phyloP scores from a whole-genome alignment of 257 asterid species.

The Ballota nigra region DNA sequence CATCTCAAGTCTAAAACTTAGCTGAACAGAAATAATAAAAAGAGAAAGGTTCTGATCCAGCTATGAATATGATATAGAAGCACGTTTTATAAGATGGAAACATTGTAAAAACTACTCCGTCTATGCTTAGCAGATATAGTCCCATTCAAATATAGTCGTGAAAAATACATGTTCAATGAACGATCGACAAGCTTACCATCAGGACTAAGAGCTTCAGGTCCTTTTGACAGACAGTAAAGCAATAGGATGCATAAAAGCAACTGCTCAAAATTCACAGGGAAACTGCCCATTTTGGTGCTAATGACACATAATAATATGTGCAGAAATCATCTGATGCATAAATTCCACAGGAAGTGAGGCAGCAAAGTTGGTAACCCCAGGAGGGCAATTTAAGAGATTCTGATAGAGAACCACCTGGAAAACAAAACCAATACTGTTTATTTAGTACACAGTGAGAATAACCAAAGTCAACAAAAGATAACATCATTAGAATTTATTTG shows the following conservation, averaged over 20 bases:
- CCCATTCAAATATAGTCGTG: not conserved
- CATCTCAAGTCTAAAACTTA: not conserved
- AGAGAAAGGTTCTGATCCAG: too few species aligned
- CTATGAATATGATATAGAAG: not conserved
- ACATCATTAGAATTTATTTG: not conserved
- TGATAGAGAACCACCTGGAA: constrained; percentile 31
- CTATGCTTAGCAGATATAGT: constrained; percentile 1
- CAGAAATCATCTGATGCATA: constrained; percentile 38
- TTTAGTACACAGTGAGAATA: not conserved
- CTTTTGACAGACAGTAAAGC: constrained; percentile 39
- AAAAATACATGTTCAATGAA: not conserved
- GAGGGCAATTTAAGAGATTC: constrained; percentile 25
- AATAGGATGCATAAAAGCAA: constrained; percentile 40
- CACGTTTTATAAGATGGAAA: not conserved
- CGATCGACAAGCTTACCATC: constrained; percentile 51
- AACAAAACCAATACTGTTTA: constrained; percentile 10
- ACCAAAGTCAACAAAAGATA: not conserved
- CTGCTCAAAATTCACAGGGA: constrained; percentile 40
- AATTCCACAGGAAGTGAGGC: constrained; percentile 39
- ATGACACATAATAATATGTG: constrained; percentile 39
- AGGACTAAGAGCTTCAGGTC: constrained; percentile 56
- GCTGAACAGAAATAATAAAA: not conserved
- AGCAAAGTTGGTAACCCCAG: constrained; percentile 23
- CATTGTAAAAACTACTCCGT: not conserved
- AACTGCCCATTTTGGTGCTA: constrained; percentile 52